phyloP scores from a whole-genome alignment of 2,329 filamentous ascomycete genomes.

The Cladobotryum protrusum region DNA sequence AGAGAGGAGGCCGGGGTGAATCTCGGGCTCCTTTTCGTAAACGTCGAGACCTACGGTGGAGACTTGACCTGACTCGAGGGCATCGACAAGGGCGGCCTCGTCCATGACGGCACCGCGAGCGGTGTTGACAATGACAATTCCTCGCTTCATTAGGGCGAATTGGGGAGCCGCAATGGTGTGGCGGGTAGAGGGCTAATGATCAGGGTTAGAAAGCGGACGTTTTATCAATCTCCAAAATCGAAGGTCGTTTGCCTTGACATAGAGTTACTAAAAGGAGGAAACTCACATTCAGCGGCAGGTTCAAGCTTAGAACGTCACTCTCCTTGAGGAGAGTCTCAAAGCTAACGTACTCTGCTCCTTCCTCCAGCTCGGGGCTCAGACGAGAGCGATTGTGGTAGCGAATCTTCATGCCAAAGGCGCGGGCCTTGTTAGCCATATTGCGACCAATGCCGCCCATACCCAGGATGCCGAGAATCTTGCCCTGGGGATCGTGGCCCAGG shows the following conservation, averaged over 20 bases:
- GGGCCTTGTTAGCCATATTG: slow-evolving; percentile 67
- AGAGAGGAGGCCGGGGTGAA: slow-evolving; percentile 64
- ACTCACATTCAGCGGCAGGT: slow-evolving; percentile 74
- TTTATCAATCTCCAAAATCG: too few relatives aligned
- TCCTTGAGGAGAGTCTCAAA: slow-evolving; percentile 65
- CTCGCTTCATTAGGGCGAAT: slow-evolving; percentile 71
- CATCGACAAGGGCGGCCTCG: slow-evolving; percentile 70
- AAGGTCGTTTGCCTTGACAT: neutral
- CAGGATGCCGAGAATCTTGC: slow-evolving; percentile 72
- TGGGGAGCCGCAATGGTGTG: slow-evolving; percentile 68
- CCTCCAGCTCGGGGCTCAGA: slow-evolving; percentile 50
- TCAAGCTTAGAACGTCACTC: slow-evolving; percentile 74
- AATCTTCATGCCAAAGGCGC: slow-evolving; percentile 68
- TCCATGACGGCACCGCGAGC: slow-evolving; percentile 78
- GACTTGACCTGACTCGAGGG: slow-evolving; percentile 64
- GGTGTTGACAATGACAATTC: slow-evolving; percentile 74
- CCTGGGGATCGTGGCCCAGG: slow-evolving; percentile 69
- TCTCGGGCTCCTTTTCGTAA: slow-evolving; percentile 71
- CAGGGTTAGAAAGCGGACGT: neutral
- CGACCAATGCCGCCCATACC: slow-evolving; percentile 84
- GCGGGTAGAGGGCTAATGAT: slow-evolving; percentile 51
- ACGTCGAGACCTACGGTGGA: slow-evolving; percentile 71
- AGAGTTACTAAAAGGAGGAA: neutral
- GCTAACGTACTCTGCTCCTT: slow-evolving; percentile 59
- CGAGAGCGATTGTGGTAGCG: slow-evolving; percentile 67